Evolutionary conservation across 495 filamentous ascomycete genomes (phyloP), one percentile per base, ranked within the genome.

Genomic region (Aspergillus panamensis): DNA sequence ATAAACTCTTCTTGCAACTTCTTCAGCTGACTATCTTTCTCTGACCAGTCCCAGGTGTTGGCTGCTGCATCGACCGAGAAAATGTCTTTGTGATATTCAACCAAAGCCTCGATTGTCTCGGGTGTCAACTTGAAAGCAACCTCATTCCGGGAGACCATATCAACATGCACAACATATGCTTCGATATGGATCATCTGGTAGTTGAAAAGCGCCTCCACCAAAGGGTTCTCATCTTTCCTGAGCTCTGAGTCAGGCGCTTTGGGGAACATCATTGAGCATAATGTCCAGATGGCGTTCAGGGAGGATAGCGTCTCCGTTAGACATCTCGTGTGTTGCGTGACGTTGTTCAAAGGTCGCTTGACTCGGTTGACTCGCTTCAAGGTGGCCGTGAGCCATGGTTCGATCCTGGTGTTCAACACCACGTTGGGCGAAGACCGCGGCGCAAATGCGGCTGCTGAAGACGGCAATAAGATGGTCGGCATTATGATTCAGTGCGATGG

Each of bases 61-160:
- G 91, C 91, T 52, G 90, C 88, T 59, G 90, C 84, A 73, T 99
- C 90, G 53, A 92, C 84, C 53, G 92, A 96, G 77, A 94, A 93
- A 62, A 99, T 83, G 51, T 97, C 92, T 80, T 95, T 92, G 81
- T 99, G 95, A 73, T 93, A 97, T 68, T 96, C 91, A 68, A 96
- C 88, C 62, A 99, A 84, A 29, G 90, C 73, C 65, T 96, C 92
- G 79, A 99, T 99, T 44, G 94, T 90, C 72, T 97, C 94, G 40
- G 88, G 87, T n/a, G 92, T 96, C 64, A 99, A 82, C 79, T 99
- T 99, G 84, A 91, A 97, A 55, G 93, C 95, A 58, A 99, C 92
- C 74, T 99, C 94, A 68, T 96, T 96, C 71, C 92, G 86, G 55
- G 94, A 87, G 47, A 99, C 94, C 90, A 99, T 94, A 77, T 99